These are phyloP conservation scores for Chenopodium quinoa DNA, from an alignment of 148 eudicot species.

Conservation along the genomic window DNA sequence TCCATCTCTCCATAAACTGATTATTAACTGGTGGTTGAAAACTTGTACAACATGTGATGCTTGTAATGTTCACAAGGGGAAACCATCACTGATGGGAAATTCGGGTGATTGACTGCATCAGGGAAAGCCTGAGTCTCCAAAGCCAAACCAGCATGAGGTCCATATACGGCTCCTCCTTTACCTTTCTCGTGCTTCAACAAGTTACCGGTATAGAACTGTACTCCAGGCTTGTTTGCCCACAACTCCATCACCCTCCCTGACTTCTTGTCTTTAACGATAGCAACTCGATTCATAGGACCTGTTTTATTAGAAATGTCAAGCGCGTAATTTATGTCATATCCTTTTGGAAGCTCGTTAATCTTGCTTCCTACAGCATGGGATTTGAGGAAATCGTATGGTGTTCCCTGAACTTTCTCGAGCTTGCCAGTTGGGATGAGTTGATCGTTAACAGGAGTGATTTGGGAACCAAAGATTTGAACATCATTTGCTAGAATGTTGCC, in stretches of 20 bases:
- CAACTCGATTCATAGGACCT: slow-evolving; percentile 42
- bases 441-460: slow-evolving; percentile 55
- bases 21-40: slow-evolving; percentile 24
- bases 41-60: slow-evolving; percentile 58
- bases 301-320: slow-evolving; percentile 29
- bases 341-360: slow-evolving; percentile 41
- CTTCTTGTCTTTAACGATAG: slow-evolving; percentile 42
- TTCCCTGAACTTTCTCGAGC: slow-evolving; percentile 48
- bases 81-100: slow-evolving; percentile 69
- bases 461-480: slow-evolving; percentile 60
- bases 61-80: slow-evolving; percentile 46
- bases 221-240: slow-evolving; percentile 56
- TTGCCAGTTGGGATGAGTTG: slow-evolving; percentile 79
- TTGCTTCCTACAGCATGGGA: slow-evolving; percentile 46
- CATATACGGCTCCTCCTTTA: slow-evolving; percentile 57
- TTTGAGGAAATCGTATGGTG: slow-evolving; percentile 67
- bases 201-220: slow-evolving; percentile 74
- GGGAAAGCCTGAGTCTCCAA: slow-evolving; percentile 91
- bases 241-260: slow-evolving; percentile 60
- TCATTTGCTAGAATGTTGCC: slow-evolving; percentile 59
- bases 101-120: slow-evolving; percentile 72
- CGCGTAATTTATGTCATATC: slow-evolving; percentile 74
- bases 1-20: neutral
- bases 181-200: slow-evolving; percentile 39
- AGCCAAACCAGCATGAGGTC: slow-evolving; percentile 53